Evolutionary conservation across 2,329 filamentous ascomycete species (phyloP).

Genomic region (Dactylellina haptotyla): DNA sequence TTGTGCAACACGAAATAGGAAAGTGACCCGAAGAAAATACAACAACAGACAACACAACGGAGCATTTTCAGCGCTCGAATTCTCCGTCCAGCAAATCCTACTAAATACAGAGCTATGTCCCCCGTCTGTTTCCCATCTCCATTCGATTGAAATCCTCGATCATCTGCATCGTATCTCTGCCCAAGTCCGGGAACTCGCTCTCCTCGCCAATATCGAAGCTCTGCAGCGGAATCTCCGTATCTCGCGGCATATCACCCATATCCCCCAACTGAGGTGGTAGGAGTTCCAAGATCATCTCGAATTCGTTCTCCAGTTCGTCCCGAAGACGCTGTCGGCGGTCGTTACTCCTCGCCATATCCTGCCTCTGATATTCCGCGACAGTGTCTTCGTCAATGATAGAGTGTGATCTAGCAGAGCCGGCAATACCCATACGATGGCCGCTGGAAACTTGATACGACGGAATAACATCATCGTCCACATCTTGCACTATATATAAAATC

Average conservation of each 20-base stretch:
- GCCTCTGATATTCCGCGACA: not conserved
- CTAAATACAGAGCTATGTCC: not conserved
- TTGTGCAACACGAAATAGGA: not conserved
- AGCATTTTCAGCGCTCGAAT: too few species aligned
- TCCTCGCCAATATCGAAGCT: not conserved
- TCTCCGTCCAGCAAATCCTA: too few species aligned
- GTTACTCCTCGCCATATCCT: not conserved
- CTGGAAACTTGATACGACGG: too few species aligned
- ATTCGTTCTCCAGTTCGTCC: slow-evolving; percentile 13
- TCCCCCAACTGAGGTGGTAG: too few species aligned
- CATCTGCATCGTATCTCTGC: slow-evolving; percentile 13
- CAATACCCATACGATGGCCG: too few species aligned
- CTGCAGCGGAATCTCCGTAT: slow-evolving; percentile 8
- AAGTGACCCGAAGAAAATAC: not conserved
- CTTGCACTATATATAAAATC: too few species aligned
- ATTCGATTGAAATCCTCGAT: not conserved
- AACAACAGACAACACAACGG: not conserved
- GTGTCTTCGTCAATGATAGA: slow-evolving; percentile 25
- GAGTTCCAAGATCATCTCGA: not conserved
- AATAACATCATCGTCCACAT: too few species aligned
- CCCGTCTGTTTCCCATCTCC: not conserved
- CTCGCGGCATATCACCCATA: not conserved
- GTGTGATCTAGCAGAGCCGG: slow-evolving; percentile 1
- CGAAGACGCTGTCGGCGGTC: not conserved
- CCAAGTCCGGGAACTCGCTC: not conserved